Conservation (phyloP, 352 stramenopile genomes). For the Hyaloperonospora arabidopsidis region DNA sequence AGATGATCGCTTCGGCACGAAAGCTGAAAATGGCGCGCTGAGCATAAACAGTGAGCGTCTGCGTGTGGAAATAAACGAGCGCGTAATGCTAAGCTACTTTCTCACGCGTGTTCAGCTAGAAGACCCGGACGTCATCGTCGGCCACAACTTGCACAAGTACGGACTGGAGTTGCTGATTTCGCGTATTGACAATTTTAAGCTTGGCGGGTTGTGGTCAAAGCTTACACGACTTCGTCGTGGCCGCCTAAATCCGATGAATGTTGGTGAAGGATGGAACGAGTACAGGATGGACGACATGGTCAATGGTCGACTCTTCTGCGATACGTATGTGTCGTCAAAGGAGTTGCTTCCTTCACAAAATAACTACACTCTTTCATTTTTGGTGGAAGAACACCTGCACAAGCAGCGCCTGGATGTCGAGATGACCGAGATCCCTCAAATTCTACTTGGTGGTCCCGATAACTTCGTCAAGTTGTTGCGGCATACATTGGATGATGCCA, state of each 20-base stretch:
- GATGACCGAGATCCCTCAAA: constrained; percentile 92
- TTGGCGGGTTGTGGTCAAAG: constrained; percentile 78
- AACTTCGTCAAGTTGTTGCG: constrained; percentile 91
- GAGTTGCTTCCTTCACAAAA: constrained; percentile 96
- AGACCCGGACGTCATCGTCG: constrained; percentile 98
- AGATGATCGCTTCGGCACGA: constrained; percentile 59
- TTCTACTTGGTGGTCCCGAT: constrained; percentile 76
- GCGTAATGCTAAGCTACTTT: constrained; percentile 82
- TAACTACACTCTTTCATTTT: constrained; percentile 94
- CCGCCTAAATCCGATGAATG: constrained; percentile 65
- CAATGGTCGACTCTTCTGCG: constrained; percentile 93
- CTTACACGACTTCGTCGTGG: constrained; percentile 74
- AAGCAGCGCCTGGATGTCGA: constrained; percentile 89
- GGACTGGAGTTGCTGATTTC: constrained; percentile 96
- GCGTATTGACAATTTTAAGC: constrained; percentile 89
- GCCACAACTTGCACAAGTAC: constrained; percentile 98
- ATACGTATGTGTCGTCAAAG: constrained; percentile 97
- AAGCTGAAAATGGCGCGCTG: constrained; percentile 24
- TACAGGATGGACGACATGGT: constrained; percentile 85
- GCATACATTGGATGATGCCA: constrained; percentile 94
- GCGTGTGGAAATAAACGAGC: constrained; percentile 73
- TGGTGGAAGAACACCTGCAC: constrained; percentile 89
- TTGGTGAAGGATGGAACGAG: constrained; percentile 82
- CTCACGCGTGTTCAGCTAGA: constrained; percentile 89
- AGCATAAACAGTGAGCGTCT: constrained; percentile 48